Evolutionary conservation across 1,139 yeast species (phyloP).

Genomic region (Suhomyces maxii): DNA sequence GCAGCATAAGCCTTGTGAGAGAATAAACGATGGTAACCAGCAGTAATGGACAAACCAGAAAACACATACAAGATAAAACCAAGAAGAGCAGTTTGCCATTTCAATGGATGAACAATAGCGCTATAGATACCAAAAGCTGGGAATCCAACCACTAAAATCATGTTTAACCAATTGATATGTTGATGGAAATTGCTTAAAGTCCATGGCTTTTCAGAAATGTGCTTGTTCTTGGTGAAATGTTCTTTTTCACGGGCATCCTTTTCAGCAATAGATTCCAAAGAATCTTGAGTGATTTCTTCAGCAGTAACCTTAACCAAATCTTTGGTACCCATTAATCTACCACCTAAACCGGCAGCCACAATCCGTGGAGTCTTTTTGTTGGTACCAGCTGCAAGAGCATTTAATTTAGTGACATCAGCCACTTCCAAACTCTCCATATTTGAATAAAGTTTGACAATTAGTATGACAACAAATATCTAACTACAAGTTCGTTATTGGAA

Average conservation of each 20-base stretch:
- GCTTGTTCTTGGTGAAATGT: slow-evolving; percentile 51
- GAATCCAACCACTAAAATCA: slow-evolving; percentile 68
- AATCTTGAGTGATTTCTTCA: slow-evolving; percentile 57
- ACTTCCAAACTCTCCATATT: slow-evolving; percentile 44
- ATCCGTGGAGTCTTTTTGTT: slow-evolving; percentile 67
- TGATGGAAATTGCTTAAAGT: slow-evolving; percentile 78
- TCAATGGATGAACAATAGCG: slow-evolving; percentile 53
- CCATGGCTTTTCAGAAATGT: slow-evolving; percentile 93
- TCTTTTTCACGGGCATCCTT: slow-evolving; percentile 56
- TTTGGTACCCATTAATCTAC: slow-evolving; percentile 78
- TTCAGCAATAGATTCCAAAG: slow-evolving; percentile 48
- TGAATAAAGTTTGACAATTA: not conserved
- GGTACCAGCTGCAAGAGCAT: slow-evolving; percentile 88
- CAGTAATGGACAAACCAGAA: slow-evolving; percentile 91
- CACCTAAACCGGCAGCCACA: slow-evolving; percentile 76
- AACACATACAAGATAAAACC: slow-evolving; percentile 63
- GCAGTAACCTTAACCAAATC: slow-evolving; percentile 67
- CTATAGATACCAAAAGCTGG: slow-evolving; percentile 65
- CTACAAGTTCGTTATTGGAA: not conserved
- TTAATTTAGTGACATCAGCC: slow-evolving; percentile 72
- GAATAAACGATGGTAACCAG: slow-evolving; percentile 89
- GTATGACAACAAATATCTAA: not conserved
- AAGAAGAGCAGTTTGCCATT: slow-evolving; percentile 58
- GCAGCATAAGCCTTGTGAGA: slow-evolving; percentile 90
- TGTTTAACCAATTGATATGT: slow-evolving; percentile 92